Percentiles rank a stretch among this genome's conserved stretches.
Conservation (phyloP, 352 stramenopile genomes). For the Phytophthora colocasiae region DNA sequence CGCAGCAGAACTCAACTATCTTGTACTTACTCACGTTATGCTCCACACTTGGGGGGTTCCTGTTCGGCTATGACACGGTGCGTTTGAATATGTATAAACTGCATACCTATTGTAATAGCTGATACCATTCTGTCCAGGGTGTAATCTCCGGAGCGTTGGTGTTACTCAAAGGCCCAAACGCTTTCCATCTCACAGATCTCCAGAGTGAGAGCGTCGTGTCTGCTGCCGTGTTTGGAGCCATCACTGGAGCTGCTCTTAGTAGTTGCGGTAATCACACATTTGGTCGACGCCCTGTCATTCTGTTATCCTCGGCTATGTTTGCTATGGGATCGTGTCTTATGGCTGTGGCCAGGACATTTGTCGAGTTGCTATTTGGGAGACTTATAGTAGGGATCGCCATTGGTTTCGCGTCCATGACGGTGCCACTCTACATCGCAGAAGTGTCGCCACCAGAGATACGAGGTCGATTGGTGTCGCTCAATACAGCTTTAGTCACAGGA, state of each 20-base stretch:
- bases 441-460: conserved; percentile 71
- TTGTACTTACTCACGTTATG: conserved; percentile 74
- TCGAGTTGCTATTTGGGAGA: conserved; percentile 59
- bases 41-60: conserved; percentile 78
- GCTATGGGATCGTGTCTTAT: conserved; percentile 69
- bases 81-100: background rate
- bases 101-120: no score
- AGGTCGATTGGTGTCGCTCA: conserved; percentile 76
- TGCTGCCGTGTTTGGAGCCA: conserved; percentile 71
- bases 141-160: conserved; percentile 85
- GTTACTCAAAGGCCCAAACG: conserved; percentile 67
- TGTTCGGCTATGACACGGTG: conserved; percentile 86
- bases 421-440: conserved; percentile 86
- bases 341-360: conserved; percentile 54
- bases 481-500: conserved; percentile 75
- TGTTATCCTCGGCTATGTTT: conserved; percentile 74
- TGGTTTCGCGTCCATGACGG: conserved; percentile 81
- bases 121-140: conserved; percentile 34
- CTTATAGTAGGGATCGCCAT: conserved; percentile 72
- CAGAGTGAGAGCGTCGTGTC: conserved; percentile 81
- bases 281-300: conserved; percentile 64
- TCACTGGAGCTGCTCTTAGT: conserved; percentile 65
- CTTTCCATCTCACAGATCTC: conserved; percentile 64
- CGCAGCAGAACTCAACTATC: conserved; percentile 28
- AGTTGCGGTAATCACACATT: conserved; percentile 69